Evolutionary conservation across 345 rosid genomes (phyloP), one percentile per base, ranked within the genome.

Genomic region (Corymbia maculata): DNA sequence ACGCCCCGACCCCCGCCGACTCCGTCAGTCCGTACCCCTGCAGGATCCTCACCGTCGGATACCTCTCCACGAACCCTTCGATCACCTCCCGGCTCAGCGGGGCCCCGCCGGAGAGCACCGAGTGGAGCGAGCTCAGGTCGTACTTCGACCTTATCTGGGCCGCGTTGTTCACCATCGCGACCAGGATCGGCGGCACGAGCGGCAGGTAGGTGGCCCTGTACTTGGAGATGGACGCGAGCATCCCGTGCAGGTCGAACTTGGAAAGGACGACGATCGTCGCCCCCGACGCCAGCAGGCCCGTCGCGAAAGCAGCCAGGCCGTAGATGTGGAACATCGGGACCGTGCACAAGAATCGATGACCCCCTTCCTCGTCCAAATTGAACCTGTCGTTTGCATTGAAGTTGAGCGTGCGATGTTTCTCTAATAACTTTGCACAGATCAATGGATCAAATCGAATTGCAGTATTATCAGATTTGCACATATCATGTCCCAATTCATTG

Each of bases 241-340:
- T 93, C 90, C 92, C 96, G 91, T 89, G 89, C 93, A 96, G 91
- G 14, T 96, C 97, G 93, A 94, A 97, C 49, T 91, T 95, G 2
- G 98, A 93, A 70, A 97, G 94, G 57, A 97, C 91, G 16, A 96
- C 92, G 86, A 93, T 84, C 12, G 98, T 95, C 52, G 97, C 89
- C 61, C 99, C 99, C 6, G 93, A 64, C 6, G 98, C 94, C 50
- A 97, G 93, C 1, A 93, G 89, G 47, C 97, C 97, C 11, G 92
- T 93, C 24, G 94, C 94, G 88, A 97, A 97, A 53, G 93, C 93
- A 1, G 93, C 95, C 59, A 96, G 90, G 42, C 99, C 98, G 92
- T 94, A 97, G 85, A 95, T 90, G 90, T 96, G 99, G 88, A 93
- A 97, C 99, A 97, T 96, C 9, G 99, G 99, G 68, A 97, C 96